Evolutionary conservation across 768 basidiomycete genomes (phyloP).

Genomic region (Baorangia bicolor): DNA sequence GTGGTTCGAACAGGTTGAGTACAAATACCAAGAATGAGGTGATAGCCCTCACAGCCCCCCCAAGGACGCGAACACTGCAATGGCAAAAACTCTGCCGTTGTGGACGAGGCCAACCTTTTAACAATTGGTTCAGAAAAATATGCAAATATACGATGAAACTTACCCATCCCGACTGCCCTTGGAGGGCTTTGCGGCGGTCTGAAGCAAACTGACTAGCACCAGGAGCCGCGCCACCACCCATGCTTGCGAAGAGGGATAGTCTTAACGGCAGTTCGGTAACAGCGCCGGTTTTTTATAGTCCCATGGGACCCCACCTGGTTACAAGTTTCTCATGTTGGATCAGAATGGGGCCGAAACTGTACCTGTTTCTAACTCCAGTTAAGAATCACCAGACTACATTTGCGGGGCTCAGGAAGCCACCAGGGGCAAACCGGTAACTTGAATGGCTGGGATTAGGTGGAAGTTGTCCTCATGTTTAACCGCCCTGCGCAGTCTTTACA

Average conservation of each 20-base stretch:
- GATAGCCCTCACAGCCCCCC: constrained; percentile 61
- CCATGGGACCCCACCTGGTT: neutral
- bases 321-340: constrained; percentile 1
- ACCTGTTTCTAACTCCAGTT: neutral
- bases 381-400: neutral
- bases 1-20: constrained; percentile 10
- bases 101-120: constrained; percentile 56
- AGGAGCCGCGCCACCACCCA: constrained; percentile 45
- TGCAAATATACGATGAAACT: constrained; percentile 9
- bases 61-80: constrained; percentile 75
- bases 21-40: neutral
- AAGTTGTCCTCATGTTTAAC: neutral
- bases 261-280: neutral
- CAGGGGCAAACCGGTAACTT: neutral
- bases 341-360: neutral
- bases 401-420: neutral
- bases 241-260: constrained; percentile 18
- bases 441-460: neutral
- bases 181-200: constrained; percentile 51
- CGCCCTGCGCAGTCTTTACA: neutral
- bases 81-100: constrained; percentile 63
- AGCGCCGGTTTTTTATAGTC: neutral
- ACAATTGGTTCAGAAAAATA: neutral
- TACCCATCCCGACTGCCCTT: constrained; percentile 70
- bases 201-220: constrained; percentile 34